Percentiles rank a stretch among this genome's conserved stretches.
Conservation (phyloP, 163 green algal species). For the Volvox carteri region DNA sequence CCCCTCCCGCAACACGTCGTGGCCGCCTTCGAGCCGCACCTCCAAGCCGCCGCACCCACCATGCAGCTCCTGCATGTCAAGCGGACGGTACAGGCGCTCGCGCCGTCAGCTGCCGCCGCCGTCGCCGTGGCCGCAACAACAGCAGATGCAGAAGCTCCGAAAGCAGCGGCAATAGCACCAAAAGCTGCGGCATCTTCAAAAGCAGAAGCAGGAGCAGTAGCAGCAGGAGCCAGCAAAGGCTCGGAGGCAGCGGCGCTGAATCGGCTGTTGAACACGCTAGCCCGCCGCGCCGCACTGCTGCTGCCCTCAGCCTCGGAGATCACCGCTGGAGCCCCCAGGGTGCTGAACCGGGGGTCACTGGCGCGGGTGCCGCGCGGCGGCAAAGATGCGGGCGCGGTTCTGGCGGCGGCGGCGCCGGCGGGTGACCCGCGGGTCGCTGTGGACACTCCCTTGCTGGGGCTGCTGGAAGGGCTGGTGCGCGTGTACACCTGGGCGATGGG, state of each 20-base stretch:
- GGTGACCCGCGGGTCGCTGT: neutral
- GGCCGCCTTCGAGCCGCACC: constrained; percentile 23
- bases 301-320: neutral
- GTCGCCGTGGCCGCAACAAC: no score
- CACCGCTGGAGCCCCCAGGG: neutral
- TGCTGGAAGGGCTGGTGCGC: constrained; percentile 15
- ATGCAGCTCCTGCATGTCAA: constrained; percentile 38
- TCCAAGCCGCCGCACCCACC: neutral
- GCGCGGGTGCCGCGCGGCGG: neutral
- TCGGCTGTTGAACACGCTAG: neutral
- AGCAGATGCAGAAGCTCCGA: no score
- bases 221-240: no score
- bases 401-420: constrained; percentile 2
- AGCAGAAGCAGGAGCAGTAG: no score
- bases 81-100: constrained; percentile 29
- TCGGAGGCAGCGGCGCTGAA: neutral
- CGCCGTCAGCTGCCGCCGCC: neutral
- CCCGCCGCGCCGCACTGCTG: constrained; percentile 10
- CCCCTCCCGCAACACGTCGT: neutral
- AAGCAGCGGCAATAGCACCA: no score
- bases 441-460: neutral
- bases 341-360: neutral
- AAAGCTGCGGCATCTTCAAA: no score
- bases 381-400: neutral
- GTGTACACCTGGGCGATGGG: neutral